Conservation (phyloP, 75 land plant species). For the Gnetum montanum region DNA sequence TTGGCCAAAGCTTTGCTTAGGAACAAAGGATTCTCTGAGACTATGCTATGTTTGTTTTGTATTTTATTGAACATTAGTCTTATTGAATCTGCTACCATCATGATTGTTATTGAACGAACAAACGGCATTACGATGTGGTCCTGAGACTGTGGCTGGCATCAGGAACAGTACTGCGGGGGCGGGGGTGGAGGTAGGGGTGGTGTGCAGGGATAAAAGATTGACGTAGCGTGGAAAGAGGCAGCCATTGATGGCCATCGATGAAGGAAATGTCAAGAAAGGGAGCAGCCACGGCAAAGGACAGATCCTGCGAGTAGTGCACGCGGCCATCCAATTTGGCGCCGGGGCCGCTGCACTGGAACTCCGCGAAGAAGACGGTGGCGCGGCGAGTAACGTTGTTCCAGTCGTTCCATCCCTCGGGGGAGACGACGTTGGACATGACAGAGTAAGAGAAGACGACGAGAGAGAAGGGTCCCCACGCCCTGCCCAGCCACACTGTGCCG, state of each 20-base stretch:
- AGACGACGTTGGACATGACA: conserved; percentile 57
- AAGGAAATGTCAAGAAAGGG: conserved; percentile 31
- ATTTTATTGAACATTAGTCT: too few species aligned
- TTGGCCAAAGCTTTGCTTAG: too few species aligned
- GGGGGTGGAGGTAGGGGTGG: too few species aligned
- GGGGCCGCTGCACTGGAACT: conserved; percentile 68
- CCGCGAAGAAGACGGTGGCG: conserved; percentile 70
- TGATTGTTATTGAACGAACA: too few species aligned
- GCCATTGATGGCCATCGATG: conserved; percentile 55
- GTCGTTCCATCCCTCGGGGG: conserved; percentile 84
- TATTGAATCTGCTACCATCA: too few species aligned
- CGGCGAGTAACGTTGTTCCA: conserved; percentile 33
- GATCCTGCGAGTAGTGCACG: conserved; percentile 46
- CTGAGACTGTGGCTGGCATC: too few species aligned
- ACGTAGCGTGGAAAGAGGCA: conserved; percentile 4
- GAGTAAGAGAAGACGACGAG: conserved; percentile 58
- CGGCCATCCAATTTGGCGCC: conserved; percentile 55
- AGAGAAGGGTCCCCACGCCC: conserved; percentile 85
- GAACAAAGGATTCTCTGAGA: too few species aligned
- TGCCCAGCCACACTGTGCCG: conserved; percentile 67
- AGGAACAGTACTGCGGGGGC: too few species aligned
- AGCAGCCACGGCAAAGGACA: conserved; percentile 41
- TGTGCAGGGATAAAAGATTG: too few species aligned
- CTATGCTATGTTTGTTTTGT: too few species aligned
- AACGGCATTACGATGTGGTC: too few species aligned